phyloP scores from a whole-genome alignment of 1,139 yeast species.

The Zygosaccharomyces sapae region DNA sequence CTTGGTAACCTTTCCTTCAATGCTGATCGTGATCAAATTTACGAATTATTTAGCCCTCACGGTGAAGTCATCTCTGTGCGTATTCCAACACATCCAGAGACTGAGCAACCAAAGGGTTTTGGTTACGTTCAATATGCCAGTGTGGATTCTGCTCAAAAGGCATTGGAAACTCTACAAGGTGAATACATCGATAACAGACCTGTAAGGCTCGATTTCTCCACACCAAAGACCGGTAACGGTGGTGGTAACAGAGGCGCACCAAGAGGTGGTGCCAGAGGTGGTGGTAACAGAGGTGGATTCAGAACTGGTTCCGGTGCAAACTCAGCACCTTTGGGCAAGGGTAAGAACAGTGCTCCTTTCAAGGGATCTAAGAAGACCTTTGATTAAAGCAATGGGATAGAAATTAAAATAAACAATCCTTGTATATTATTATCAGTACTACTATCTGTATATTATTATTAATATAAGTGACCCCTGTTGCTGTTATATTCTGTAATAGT shows the following conservation, averaged over 20 bases:
- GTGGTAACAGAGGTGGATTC: conserved; percentile 40
- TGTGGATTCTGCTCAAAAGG: conserved; percentile 86
- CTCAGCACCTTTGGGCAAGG: conserved; percentile 47
- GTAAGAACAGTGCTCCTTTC: conserved; percentile 49
- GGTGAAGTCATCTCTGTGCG: conserved; percentile 86
- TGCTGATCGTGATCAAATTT: conserved; percentile 73
- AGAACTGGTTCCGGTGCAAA: conserved; percentile 52
- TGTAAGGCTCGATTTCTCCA: conserved; percentile 88
- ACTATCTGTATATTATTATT: conserved; percentile 2
- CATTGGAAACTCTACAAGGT: conserved; percentile 84
- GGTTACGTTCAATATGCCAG: conserved; percentile 91
- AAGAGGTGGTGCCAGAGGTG: conserved; percentile 41
- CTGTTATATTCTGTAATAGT: too few relatives aligned
- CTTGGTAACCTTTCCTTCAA: conserved; percentile 93
- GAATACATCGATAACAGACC: conserved; percentile 87
- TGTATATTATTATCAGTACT: conserved; percentile 6
- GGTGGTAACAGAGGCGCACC: conserved; percentile 33
- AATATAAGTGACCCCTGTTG: too few relatives aligned
- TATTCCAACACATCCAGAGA: conserved; percentile 97
- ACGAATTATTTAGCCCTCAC: conserved; percentile 64
- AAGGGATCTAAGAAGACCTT: conserved; percentile 75
- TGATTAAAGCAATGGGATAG: conserved; percentile 43
- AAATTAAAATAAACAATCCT: conserved; percentile 1
- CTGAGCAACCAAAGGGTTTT: conserved; percentile 98
- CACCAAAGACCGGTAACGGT: conserved; percentile 61